Base-by-base conservation (phyloP, 352 stramenopile species). In the Phytophthora aleatoria region DNA sequence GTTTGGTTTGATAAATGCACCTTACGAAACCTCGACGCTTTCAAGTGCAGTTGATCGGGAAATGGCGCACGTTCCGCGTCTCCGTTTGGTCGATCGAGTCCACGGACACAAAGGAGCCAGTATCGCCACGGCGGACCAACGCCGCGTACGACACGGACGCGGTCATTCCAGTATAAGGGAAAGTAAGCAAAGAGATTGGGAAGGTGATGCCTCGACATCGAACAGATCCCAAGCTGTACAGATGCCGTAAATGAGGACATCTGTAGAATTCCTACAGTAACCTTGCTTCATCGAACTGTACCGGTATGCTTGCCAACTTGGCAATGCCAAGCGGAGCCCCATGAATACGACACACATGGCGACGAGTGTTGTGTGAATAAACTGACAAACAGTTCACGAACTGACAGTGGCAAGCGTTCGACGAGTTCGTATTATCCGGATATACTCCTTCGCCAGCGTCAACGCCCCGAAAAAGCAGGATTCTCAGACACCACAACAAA, bases 181-280 rank as follows among this genome's bases (percentile, higher is more conserved):
- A 61, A 52, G 27, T 66, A 70, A 48, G 16, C 26, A 28, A 35
- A 47, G 26, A 20, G 61, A 68, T 69, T 55, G 36, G 38, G 16
- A 31, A 41, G 8, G 35, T 41, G 35, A 41, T n/a, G 2, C 3
- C 38, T 50, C 27, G 50, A 67, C 45, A 45, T 54, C 49, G 28
- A 67, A 33, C 64, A 67, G 38, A 71, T 71, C 64, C 27, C 58
- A 67, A 67, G 64, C 50, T 65, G 31, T 36, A 35, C 62, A 70
- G 50, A 70, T 70, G 62, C 42, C 55, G 9, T 49, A 41, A 26
- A n/a, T 11, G n/a, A 16, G 11, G 35, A n/a, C 35, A 41, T 41
- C 35, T 41, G 35, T 41, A 41, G 28, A 33, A 33, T 33, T 33
- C 28, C 28, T 33, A 7, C 33, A 12, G 33, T 12, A 38, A 13